Evolutionary conservation across 495 filamentous ascomycete species (phyloP), one percentile per base, ranked within the genome.

Genomic region (Aspergillus leporis): DNA sequence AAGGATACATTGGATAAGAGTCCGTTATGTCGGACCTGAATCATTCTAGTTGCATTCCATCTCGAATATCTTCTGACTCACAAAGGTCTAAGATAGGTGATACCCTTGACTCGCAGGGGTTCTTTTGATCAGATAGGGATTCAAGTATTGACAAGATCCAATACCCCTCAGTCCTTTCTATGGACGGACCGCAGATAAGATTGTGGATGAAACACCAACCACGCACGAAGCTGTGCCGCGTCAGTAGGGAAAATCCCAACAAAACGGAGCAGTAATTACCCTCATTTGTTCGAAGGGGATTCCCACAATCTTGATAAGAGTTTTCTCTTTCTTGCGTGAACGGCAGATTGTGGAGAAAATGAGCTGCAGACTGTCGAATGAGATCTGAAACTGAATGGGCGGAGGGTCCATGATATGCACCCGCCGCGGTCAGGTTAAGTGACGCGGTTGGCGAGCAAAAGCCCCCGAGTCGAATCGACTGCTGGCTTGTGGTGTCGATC

Each of bases 401-500:
- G 25, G 40, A 45, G 40, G 19, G 52, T 47, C 38, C 21, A 58
- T 51, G 46, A 59, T 47, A 54, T 55, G 58, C 38, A 36, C 55
- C 55, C 47, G 51, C 23, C 41, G 36, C 28, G 40, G 38, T 58
- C 32, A 52, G 14, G 25, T 31, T 36, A 32, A 53, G 58, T 60
- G 61, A 64, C 57, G 61, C 57, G 55, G 59, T 58, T 58, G 59
- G 31, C 28, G 52, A 30, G 32, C 14, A 60, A 57, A 51, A 41
- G 38, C 55, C 12, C 56, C 41, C 38, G 52, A 57, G 45, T 48
- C 22, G 59, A 43, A 47, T 51, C 49, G 56, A 51, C 56, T 49
- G 51, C 59, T 56, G 36, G 61, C 50, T 51, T 62, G 54, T 60
- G 53, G 55, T 73, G 72, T 68, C 70, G 70, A 75, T 75, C 72